Evolutionary conservation across 176 grass and related monocot species (phyloP), one percentile per base, ranked within the genome.

Genomic region (Rhipidocladum racemiflorum): DNA sequence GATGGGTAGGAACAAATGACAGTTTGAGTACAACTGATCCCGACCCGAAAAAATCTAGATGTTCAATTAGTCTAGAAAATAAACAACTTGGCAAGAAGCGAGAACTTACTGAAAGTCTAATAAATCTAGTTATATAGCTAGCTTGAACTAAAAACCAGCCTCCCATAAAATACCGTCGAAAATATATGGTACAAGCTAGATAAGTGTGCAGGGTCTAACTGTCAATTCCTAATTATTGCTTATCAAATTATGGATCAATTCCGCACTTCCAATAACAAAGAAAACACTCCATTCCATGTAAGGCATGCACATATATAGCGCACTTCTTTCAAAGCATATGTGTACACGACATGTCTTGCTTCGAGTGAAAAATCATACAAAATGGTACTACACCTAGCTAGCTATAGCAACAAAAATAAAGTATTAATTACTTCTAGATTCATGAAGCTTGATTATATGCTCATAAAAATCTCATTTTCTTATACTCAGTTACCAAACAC

Each of bases 381-480:
- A 83, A 65, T 56, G 39, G 8, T 46, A 28, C 4, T 0, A 21
- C 9, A 56, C 21, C 53, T 56, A 23, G 53, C 8, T 56, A 56
- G 20, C 8, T 56, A 56, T 56, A 56, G 21, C 21, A 56, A 24
- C 5, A 42, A 34, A 28, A 75, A 17, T 64, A 40, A 53, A 35
- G 25, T 50, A 21, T 13, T 40, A 51, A 2, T 54, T 20, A 43
- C 46, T 49, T 79, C 46, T 53, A 38, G 49, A 10, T 55, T 74
- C 4, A 40, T 39, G 6, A 29, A 65, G 4, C 70, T 21, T 83
- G 57, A 65, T 53, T 83, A 83, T 64, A 69, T 85, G 38, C 49
- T 60, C 20, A 1, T 14, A 7, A 60, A 38, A 6, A 85, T 48
- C 13, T 68, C 25, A n/a, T 42, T 46, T 60, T 17, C 12, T 32